Percentiles rank a stretch among this genome's conserved stretches.
Conservation (phyloP, 352 stramenopile genomes). For the Phytophthora citricola region DNA sequence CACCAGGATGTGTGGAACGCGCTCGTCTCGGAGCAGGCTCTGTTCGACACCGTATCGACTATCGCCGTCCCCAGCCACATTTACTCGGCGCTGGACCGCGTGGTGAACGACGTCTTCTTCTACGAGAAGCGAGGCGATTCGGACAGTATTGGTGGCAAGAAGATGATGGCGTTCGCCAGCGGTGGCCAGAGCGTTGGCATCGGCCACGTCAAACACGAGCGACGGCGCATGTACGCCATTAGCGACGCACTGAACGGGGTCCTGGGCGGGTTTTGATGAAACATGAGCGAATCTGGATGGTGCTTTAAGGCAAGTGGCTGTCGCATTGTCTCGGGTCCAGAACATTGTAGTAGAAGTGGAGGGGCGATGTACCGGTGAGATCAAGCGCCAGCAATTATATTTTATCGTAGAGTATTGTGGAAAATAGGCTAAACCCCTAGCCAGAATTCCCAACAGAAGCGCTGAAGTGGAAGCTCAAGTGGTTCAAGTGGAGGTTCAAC, state of each 20-base stretch:
- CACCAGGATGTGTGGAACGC: conserved; percentile 70
- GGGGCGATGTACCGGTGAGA: too few relatives aligned
- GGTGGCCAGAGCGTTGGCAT: conserved; percentile 75
- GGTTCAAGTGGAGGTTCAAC: not conserved
- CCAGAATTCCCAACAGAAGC: not conserved
- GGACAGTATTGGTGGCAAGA: conserved; percentile 31
- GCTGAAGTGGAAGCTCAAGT: not conserved
- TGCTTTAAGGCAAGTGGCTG: too few relatives aligned
- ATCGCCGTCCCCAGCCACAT: conserved; percentile 76
- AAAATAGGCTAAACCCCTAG: too few relatives aligned
- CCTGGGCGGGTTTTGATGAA: conserved; percentile 63
- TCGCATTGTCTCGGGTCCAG: too few relatives aligned
- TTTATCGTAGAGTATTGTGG: too few relatives aligned
- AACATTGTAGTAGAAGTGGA: not conserved
- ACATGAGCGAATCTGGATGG: not conserved
- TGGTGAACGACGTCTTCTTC: conserved; percentile 89
- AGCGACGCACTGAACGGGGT: conserved; percentile 81
- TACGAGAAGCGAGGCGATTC: conserved; percentile 68
- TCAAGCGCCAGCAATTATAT: too few relatives aligned
- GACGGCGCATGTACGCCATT: conserved; percentile 77
- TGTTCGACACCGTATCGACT: conserved; percentile 71
- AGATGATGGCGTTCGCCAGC: conserved; percentile 46
- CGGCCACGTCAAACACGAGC: conserved; percentile 72
- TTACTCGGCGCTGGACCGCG: conserved; percentile 70
- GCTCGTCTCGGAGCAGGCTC: conserved; percentile 65